Evolutionary conservation across 2,329 filamentous ascomycete genomes (phyloP).

Genomic region (Thermothelomyces thermophilus): DNA sequence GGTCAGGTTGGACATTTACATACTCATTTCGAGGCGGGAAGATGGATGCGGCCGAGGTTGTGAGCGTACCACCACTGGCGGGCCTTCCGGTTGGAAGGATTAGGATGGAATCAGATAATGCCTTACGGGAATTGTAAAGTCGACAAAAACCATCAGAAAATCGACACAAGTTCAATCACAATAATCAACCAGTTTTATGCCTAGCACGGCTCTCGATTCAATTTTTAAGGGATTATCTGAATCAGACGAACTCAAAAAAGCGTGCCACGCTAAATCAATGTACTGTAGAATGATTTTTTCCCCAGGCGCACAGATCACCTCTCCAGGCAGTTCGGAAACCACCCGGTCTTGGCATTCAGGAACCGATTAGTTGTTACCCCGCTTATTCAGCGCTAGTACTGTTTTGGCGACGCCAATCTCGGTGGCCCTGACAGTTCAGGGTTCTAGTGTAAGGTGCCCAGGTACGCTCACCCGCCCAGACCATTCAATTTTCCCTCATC

Average conservation of each 20-base stretch:
- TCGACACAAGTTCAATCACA: too few species aligned
- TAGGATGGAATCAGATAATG: not conserved
- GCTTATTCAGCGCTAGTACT: not conserved
- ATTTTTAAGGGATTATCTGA: too few species aligned
- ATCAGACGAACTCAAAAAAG: too few species aligned
- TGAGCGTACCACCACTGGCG: constrained; percentile 34
- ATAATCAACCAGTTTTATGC: too few species aligned
- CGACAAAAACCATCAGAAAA: too few species aligned
- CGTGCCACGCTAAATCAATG: too few species aligned
- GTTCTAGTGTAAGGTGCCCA: too few species aligned
- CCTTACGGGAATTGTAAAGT: not conserved
- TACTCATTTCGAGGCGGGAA: constrained; percentile 43
- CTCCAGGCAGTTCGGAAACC: not conserved
- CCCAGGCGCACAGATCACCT: too few species aligned
- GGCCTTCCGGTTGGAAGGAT: not conserved
- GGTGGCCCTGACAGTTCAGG: not conserved
- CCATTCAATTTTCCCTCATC: constrained; percentile 11
- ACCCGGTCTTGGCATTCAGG: constrained; percentile 9
- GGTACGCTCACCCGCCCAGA: not conserved
- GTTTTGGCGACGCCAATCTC: constrained; percentile 6
- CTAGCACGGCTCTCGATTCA: too few species aligned
- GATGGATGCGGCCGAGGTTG: constrained; percentile 41
- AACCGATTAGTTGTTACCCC: constrained; percentile 8
- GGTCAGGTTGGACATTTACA: constrained; percentile 48
- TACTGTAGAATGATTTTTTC: too few species aligned